Percentiles rank a stretch among this genome's conserved stretches.
Evolutionary conservation across 2,329 filamentous ascomycete genomes (phyloP).

Genomic region (Aspergillus neoniger): DNA sequence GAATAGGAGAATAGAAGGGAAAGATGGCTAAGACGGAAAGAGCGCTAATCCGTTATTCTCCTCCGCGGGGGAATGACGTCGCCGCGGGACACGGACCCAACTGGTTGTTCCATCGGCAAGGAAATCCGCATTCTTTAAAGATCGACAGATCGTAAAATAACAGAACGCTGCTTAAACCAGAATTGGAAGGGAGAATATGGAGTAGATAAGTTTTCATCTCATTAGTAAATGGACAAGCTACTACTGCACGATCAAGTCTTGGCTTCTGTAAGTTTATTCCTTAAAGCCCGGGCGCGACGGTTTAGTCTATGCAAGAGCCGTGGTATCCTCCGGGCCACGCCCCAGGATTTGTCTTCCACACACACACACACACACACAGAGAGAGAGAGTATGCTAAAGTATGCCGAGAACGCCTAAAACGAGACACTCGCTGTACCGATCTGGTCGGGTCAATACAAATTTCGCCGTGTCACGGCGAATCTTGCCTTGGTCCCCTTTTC

Average conservation of each 20-base stretch:
- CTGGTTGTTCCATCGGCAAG: background rate
- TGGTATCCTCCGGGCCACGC: background rate
- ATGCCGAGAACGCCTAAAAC: background rate
- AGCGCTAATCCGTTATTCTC: background rate
- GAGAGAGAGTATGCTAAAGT: background rate
- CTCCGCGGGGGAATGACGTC: slow-evolving; percentile 14
- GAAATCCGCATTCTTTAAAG: background rate
- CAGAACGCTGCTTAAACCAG: background rate
- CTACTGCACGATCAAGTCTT: background rate
- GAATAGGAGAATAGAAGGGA: background rate
- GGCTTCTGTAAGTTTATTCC: background rate
- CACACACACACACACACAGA: too few relatives aligned
- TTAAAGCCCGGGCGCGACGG: background rate
- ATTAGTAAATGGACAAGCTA: background rate
- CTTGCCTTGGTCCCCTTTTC: background rate
- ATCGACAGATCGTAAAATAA: background rate
- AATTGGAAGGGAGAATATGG: too few relatives aligned
- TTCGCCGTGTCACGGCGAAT: background rate
- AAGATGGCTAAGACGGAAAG: background rate
- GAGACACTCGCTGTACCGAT: background rate
- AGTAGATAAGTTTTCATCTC: background rate
- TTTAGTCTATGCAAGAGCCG: background rate
- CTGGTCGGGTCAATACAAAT: background rate
- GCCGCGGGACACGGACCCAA: background rate
- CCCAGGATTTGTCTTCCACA: background rate